Conservation (phyloP, 345 rosid genomes). For the Clarkia xantiana region DNA sequence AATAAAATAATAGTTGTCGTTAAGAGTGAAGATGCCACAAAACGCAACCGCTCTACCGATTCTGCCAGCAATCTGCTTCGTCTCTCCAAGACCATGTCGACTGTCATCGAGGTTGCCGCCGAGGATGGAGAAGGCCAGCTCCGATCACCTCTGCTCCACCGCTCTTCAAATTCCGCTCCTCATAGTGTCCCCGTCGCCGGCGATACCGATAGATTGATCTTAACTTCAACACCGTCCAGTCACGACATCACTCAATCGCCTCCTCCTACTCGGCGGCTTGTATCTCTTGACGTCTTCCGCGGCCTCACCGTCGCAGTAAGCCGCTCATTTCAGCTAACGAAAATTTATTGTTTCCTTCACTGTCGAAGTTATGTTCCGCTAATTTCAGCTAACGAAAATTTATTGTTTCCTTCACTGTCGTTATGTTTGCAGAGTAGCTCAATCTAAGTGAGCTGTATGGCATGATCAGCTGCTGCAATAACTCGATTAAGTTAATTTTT, state of each 20-base stretch:
- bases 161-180: neutral
- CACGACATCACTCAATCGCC: neutral
- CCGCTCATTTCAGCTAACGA: neutral
- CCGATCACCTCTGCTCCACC: constrained; percentile 8
- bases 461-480: too few relatives aligned
- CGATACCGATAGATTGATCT: constrained; percentile 4
- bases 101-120: constrained; percentile 5
- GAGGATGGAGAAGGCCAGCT: neutral
- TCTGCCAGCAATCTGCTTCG: neutral
- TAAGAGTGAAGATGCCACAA: too few relatives aligned
- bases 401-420: too few relatives aligned
- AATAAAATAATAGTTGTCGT: too few relatives aligned
- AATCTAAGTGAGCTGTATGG: too few relatives aligned
- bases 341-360: too few relatives aligned
- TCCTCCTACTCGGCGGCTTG: constrained; percentile 23
- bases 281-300: constrained; percentile 44
- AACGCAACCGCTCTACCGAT: too few relatives aligned
- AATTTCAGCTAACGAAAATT: neutral
- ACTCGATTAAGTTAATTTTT: too few relatives aligned
- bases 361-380: neutral
- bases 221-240: constrained; percentile 4
- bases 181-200: neutral
- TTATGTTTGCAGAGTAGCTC: too few relatives aligned
- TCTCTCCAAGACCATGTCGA: constrained; percentile 4
- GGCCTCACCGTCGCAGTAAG: constrained; percentile 48